phyloP scores from a whole-genome alignment of 805 yeast species.

The Saccharomycopsis sp. region DNA sequence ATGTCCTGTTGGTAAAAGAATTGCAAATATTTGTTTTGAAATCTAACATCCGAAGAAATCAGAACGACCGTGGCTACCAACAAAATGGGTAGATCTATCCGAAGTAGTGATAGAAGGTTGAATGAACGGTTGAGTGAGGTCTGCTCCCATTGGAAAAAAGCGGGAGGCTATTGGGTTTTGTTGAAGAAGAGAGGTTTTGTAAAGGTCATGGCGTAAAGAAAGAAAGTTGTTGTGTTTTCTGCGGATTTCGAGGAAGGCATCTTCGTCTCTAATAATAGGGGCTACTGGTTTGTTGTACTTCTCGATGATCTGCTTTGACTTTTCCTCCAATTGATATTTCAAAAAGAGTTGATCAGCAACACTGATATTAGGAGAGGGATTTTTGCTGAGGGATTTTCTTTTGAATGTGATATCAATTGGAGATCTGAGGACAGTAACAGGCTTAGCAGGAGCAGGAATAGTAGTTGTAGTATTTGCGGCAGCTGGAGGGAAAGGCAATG shows the following conservation, averaged over 20 bases:
- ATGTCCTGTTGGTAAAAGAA: too few species aligned
- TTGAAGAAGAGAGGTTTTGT: slow-evolving; percentile 3
- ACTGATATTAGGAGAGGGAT: background rate
- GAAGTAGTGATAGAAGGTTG: background rate
- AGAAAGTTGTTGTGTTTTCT: slow-evolving; percentile 7
- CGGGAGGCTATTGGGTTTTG: slow-evolving; percentile 15
- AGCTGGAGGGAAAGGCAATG: background rate
- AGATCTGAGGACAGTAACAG: slow-evolving; percentile 1
- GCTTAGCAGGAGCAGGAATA: background rate
- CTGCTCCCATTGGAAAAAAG: slow-evolving; percentile 14
- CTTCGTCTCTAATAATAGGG: slow-evolving; percentile 9
- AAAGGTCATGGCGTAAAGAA: background rate
- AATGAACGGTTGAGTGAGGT: background rate
- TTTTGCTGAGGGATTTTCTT: background rate
- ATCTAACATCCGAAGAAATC: background rate
- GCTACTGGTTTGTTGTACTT: slow-evolving; percentile 12
- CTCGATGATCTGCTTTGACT: background rate
- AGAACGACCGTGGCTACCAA: background rate
- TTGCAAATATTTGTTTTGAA: too few species aligned
- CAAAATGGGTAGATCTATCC: background rate
- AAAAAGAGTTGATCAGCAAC: background rate
- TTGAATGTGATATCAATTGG: slow-evolving; percentile 13
- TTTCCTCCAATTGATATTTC: background rate
- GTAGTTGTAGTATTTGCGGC: background rate
- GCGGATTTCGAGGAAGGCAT: slow-evolving; percentile 14